Percentiles rank a stretch among this genome's conserved stretches.
Conservation (phyloP, 331 rosid species). For the Stylosanthes scabra region DNA sequence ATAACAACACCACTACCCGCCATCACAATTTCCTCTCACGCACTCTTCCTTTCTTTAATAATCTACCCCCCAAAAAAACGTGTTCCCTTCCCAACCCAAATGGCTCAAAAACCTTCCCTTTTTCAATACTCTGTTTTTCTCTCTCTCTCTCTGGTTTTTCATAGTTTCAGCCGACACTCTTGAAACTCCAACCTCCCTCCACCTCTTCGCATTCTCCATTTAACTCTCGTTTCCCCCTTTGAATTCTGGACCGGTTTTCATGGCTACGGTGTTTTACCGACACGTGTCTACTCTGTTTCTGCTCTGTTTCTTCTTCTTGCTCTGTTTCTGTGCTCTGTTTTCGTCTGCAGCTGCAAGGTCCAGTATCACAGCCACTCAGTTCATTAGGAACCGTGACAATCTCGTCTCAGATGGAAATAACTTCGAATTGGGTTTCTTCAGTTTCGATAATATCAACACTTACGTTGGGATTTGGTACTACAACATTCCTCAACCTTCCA, state of each 20-base stretch:
- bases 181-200: background rate
- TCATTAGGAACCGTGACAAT: constrained; percentile 47
- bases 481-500: constrained; percentile 10
- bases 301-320: constrained; percentile 21
- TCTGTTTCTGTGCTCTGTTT: constrained; percentile 32
- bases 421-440: constrained; percentile 79
- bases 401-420: constrained; percentile 45
- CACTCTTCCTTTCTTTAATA: background rate
- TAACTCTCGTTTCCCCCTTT: background rate
- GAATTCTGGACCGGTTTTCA: background rate
- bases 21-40: background rate
- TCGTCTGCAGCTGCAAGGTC: constrained; percentile 48
- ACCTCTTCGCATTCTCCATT: background rate
- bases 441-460: constrained; percentile 18
- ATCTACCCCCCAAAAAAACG: background rate
- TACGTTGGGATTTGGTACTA: constrained; percentile 82
- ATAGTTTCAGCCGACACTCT: background rate
- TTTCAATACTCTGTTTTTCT: background rate
- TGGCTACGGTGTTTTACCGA: constrained; percentile 23
- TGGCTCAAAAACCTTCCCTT: background rate
- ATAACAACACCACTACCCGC: constrained; percentile 9
- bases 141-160: background rate
- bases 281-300: background rate
- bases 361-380: constrained; percentile 32
- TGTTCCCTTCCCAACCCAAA: background rate